These are phyloP conservation scores for Phaeotremella fagi DNA, from an alignment of 768 basidiomycete species.

Conservation along the genomic window DNA sequence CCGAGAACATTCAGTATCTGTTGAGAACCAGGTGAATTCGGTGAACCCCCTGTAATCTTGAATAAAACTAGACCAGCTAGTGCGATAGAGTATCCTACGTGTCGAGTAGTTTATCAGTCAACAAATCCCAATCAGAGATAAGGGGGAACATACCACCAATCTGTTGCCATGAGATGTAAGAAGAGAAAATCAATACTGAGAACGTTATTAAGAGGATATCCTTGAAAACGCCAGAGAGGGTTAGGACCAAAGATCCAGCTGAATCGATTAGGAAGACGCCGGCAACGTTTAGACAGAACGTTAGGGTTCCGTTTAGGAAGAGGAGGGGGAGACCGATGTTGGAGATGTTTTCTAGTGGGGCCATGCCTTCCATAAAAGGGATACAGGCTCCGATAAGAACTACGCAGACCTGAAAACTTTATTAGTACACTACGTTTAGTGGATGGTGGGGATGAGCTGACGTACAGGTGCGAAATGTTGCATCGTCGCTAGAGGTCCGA, in stretches of 20 bases:
- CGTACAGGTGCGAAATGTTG: conserved; percentile 22
- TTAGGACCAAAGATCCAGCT: conserved; percentile 19
- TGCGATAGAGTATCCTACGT: conserved; percentile 56
- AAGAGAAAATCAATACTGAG: conserved; percentile 12
- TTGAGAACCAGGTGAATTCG: conserved; percentile 4
- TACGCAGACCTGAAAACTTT: conserved; percentile 19
- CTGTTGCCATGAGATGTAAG: conserved; percentile 6
- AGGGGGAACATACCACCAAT: not conserved
- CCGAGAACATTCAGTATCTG: too few relatives aligned
- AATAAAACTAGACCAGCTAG: conserved; percentile 71
- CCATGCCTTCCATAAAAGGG: conserved; percentile 24
- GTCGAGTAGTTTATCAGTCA: not conserved
- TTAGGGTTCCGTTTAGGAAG: conserved; percentile 13
- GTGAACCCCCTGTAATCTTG: conserved; percentile 50
- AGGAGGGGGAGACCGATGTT: conserved; percentile 17
- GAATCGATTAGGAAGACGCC: conserved; percentile 24
- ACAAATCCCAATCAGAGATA: too few relatives aligned
- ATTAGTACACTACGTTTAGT: too few relatives aligned
- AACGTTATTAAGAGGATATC: conserved; percentile 19
- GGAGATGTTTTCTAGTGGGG: conserved; percentile 10
- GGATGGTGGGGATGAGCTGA: conserved; percentile 4
- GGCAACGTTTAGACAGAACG: conserved; percentile 27
- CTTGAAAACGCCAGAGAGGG: conserved; percentile 15
- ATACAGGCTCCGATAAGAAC: conserved; percentile 8
- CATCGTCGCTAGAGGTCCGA: conserved; percentile 19